These are phyloP conservation scores for Fusarium avenaceum DNA, from an alignment of 2,329 filamentous ascomycete genomes.

Conservation along the genomic window DNA sequence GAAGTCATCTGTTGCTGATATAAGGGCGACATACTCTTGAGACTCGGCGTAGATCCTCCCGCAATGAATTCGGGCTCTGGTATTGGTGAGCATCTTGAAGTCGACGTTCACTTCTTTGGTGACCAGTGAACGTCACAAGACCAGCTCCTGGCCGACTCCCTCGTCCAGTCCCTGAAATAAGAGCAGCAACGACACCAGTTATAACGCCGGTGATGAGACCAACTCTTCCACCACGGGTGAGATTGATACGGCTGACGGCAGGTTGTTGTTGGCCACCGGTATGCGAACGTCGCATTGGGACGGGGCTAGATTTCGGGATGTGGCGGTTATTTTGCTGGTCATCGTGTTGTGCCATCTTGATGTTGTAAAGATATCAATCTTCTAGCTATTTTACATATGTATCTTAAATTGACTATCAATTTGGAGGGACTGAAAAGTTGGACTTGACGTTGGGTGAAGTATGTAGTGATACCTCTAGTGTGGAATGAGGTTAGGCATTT, in stretches of 20 bases:
- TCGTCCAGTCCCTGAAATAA: background rate
- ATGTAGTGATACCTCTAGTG: background rate
- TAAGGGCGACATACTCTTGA: no score
- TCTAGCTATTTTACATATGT: no score
- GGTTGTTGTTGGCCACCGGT: background rate
- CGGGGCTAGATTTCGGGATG: no score
- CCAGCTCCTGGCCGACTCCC: background rate
- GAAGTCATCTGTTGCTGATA: no score
- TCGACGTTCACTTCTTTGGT: background rate
- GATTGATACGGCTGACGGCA: background rate
- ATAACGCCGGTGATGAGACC: background rate
- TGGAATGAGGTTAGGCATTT: background rate
- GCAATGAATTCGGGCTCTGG: no score
- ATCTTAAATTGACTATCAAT: no score
- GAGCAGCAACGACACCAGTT: background rate
- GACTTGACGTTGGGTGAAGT: no score
- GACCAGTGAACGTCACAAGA: background rate
- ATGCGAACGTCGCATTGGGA: background rate
- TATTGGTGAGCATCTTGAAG: background rate
- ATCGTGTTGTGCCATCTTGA: background rate
- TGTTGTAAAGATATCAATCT: no score
- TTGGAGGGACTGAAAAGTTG: no score
- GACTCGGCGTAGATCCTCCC: no score
- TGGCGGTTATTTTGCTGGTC: no score
- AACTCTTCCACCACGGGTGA: background rate